Base-by-base conservation (phyloP, 768 basidiomycete genomes). In the Mrakia blollopis region DNA sequence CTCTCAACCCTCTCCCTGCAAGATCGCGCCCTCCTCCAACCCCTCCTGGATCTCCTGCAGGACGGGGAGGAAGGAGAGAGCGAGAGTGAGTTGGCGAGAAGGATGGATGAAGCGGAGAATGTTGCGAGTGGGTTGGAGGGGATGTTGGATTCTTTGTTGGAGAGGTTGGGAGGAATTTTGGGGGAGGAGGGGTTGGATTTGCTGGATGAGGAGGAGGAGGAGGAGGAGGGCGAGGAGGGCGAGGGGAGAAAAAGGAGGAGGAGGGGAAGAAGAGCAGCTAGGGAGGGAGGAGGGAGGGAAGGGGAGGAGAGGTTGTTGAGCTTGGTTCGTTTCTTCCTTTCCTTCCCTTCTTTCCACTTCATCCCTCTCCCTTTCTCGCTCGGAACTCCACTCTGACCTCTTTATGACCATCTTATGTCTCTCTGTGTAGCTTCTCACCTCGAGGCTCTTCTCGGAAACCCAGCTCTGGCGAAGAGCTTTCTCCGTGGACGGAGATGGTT, bases 21-120 rank as follows among this genome's bases (percentile, higher is more conserved):
- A 10, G 76, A 77, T 32, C 76, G 60, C 3, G 71, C 70, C 3
- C 62, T 72, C 23, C 71, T 77, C 47, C 62, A 68, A 44, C 76
- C 76, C 2, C 70, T 77, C 13, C 70, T 77, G 41, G 32, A 73
- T 25, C 76, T 77, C 16, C 44, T 77, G 5, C 68, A 74, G 35
- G 83, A 81, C 8, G 41, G 35, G 32, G 47, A 75, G 72, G 67
- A 74, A 28, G 50, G 63, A 74, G 79, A 80, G 50, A 80, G 81
- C 2, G 83, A 82, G 77, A 35, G 32, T 9, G 76, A 77, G 28
- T 60, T 77, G 5, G 71, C 23, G 0, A 52, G 54, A 39, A 67
- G 65, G 30, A 60, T 77, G 39, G 69, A 77, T 47, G 76, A 77
- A 32, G 76, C 76, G 13, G 69, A 47, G n/a, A 52, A 37, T 14